Base-by-base conservation (phyloP, 2,329 filamentous ascomycete genomes). In the Endoconidiophora polonica region DNA sequence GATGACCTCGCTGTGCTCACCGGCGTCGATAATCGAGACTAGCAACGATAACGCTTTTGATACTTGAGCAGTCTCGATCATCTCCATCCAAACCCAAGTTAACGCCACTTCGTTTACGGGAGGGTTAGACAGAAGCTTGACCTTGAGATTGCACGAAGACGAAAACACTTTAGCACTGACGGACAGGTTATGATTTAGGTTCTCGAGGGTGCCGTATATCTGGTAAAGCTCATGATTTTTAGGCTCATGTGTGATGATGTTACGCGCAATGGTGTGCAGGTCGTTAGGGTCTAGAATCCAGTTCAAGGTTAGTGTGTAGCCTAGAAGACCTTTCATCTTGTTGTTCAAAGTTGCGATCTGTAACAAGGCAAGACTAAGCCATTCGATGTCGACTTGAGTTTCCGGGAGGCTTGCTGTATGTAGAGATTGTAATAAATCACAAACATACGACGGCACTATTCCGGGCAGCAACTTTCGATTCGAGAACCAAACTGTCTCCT, bases 191-290 rank as follows among this genome's bases (percentile, higher is more conserved):
- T 71, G 75, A 26, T 71, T 72, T 1, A 68, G 66, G 56, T 65
- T 70, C 62, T 94, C 85, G 3, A 86, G 76, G 12, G 86, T 64
- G 0, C 82, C 85, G 59, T 90, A 94, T 0, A 79, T 77, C 56
- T 86, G 83, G 63, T 93, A 95, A 0, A 95, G 67, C 12, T 70
- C 67, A 2, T 84, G 61, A 56, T 77, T 81, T 1, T 75, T 69
- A 0, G 79, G 69, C 50, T 76, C 74, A 44, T 70, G 71, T 59
- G 83, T 90, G n/a, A 95, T 63, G 0, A 94, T 66, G 5, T 65
- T 64, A 58, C 86, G 94, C 0, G 86, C 84, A 5, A 72, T 68
- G 59, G 86, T 93, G 56, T 76, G 81, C 23, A 78, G 75, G 2
- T 65, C 68, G 1, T 62, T 59, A 0, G 72, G 67, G 41, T 79